Evolutionary conservation across 1,284 basidiomycete species (phyloP).

Genomic region (Pseudozyma tsukubaensis): DNA sequence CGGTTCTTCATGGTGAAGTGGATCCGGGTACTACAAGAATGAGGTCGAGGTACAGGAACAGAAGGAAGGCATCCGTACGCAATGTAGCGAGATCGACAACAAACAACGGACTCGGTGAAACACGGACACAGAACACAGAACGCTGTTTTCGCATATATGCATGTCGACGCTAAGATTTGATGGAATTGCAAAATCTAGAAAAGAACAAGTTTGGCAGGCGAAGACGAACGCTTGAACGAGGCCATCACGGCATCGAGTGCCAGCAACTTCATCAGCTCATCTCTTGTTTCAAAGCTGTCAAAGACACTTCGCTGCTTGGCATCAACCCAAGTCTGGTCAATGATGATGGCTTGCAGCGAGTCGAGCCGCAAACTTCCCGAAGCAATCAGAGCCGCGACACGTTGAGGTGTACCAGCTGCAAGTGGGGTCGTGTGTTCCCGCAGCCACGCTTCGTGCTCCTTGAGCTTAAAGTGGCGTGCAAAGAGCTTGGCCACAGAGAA

Average conservation of each 20-base stretch:
- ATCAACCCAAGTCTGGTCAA: slow-evolving; percentile 64
- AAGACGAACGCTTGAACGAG: slow-evolving; percentile 23
- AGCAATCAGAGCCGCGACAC: slow-evolving; percentile 51
- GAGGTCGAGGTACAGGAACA: no score
- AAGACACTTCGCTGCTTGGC: slow-evolving; percentile 60
- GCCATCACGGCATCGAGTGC: slow-evolving; percentile 28
- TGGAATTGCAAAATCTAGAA: slow-evolving; percentile 16
- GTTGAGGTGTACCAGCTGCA: slow-evolving; percentile 62
- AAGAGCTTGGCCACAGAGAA: slow-evolving; percentile 64
- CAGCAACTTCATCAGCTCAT: slow-evolving; percentile 56
- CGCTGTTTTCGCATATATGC: not conserved
- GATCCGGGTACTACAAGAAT: no score
- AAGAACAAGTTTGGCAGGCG: slow-evolving; percentile 37
- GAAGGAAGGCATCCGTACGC: no score
- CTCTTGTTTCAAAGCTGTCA: slow-evolving; percentile 61
- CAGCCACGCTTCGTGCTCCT: slow-evolving; percentile 61
- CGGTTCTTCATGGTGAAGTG: no score
- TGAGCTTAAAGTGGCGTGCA: slow-evolving; percentile 65
- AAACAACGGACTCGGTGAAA: no score
- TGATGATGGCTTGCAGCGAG: slow-evolving; percentile 45
- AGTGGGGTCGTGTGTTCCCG: slow-evolving; percentile 50
- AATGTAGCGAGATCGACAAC: no score
- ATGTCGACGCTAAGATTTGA: not conserved
- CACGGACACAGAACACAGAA: no score
- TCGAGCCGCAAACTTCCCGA: slow-evolving; percentile 50